phyloP scores from a whole-genome alignment of 2,329 filamentous ascomycete genomes.

The Hypoxylon sp. region DNA sequence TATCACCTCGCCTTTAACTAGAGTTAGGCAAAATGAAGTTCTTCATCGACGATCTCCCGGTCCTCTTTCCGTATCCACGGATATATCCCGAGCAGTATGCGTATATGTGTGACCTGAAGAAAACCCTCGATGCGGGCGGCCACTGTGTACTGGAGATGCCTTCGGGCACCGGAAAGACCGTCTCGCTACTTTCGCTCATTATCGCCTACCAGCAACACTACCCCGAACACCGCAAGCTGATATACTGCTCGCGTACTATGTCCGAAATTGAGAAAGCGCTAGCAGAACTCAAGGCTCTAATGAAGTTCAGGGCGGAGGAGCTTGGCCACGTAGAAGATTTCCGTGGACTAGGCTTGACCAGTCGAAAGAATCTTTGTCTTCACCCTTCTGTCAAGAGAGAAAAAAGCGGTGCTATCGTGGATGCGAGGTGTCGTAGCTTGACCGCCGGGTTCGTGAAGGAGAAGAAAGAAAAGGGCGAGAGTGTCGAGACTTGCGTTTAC shows the following conservation, averaged over 20 bases:
- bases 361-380: slow-evolving; percentile 96
- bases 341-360: slow-evolving; percentile 90
- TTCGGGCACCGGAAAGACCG: slow-evolving; percentile 97
- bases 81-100: slow-evolving; percentile 77
- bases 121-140: slow-evolving; percentile 91
- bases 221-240: slow-evolving; percentile 93
- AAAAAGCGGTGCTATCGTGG: slow-evolving; percentile 94
- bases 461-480: slow-evolving; percentile 95
- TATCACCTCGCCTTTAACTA: background rate
- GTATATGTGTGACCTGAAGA: slow-evolving; percentile 89
- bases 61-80: slow-evolving; percentile 60
- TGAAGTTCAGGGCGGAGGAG: slow-evolving; percentile 93
- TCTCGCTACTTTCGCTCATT: slow-evolving; percentile 94
- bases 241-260: slow-evolving; percentile 99
- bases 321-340: slow-evolving; percentile 95
- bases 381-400: slow-evolving; percentile 97
- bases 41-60: slow-evolving; percentile 74
- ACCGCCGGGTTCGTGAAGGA: slow-evolving; percentile 98
- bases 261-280: slow-evolving; percentile 99
- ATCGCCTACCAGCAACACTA: slow-evolving; percentile 96
- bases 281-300: slow-evolving; percentile 89
- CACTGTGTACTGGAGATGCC: slow-evolving; percentile 99
- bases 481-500: slow-evolving; percentile 94
- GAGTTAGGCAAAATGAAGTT: slow-evolving; percentile 77
- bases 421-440: slow-evolving; percentile 94